Percentiles rank a stretch among this genome's conserved stretches.
These are phyloP conservation scores for Aspergillaceae sp. DNA, from an alignment of 2,329 filamentous ascomycete genomes.

Conservation along the genomic window DNA sequence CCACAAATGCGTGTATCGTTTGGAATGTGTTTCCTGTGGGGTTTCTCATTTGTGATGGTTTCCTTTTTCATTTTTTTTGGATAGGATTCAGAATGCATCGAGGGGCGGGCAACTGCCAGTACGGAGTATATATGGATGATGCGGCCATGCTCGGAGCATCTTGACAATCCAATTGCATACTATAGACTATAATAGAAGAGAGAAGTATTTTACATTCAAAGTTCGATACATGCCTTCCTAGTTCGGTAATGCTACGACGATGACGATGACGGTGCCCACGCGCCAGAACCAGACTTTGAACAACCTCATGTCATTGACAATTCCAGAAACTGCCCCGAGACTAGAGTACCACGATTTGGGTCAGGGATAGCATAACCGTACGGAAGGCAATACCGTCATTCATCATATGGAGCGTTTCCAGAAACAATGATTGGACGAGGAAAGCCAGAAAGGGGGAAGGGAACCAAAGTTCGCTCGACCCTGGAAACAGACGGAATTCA, in stretches of 20 bases:
- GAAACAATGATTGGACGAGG: too few species aligned
- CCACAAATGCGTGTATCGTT: background rate
- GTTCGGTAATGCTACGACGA: too few species aligned
- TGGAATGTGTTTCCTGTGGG: background rate
- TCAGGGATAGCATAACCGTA: background rate
- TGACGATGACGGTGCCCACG: too few species aligned
- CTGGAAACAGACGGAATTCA: too few species aligned
- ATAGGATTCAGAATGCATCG: too few species aligned
- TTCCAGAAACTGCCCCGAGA: background rate
- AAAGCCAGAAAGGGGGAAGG: background rate
- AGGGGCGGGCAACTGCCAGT: background rate
- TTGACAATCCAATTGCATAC: background rate
- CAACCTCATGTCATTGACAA: constrained; percentile 1
- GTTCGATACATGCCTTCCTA: background rate
- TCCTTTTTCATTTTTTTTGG: background rate
- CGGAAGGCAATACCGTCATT: background rate
- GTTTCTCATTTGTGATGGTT: background rate
- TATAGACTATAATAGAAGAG: background rate
- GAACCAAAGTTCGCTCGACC: background rate
- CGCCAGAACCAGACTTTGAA: background rate
- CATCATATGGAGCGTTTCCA: background rate
- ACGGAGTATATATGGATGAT: background rate
- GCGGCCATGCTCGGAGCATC: background rate
- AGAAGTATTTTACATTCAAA: background rate
- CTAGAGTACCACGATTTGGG: background rate